Evolutionary conservation across 495 filamentous ascomycete species (phyloP), one percentile per base, ranked within the genome.

Genomic region (Clavariopsis aquatica): DNA sequence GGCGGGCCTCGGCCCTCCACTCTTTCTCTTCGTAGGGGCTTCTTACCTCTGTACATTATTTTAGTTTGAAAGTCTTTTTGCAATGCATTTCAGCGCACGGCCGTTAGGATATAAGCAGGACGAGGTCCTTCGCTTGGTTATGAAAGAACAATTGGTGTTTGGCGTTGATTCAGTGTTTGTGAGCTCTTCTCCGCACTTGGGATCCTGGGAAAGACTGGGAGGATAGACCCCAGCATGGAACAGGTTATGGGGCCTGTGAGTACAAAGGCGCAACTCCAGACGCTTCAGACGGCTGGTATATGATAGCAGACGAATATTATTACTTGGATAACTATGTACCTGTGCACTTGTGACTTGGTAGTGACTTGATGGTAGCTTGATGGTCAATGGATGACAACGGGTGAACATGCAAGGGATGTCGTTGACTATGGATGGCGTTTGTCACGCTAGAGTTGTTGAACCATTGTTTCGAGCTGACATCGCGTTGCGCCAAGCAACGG

Each of bases 81-180:
- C 58, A 59, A 66, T 70, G 67, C 67, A 70, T 70, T 65, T 65
- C 54, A 62, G 59, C 52, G 57, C 23, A 43, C 51, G 60, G 61
- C 43, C 54, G 38, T 49, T 59, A 34, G 57, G 53, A 47, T 22
- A 34, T 31, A 47, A 20, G 52, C 22, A 45, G 53, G 61, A 57
- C 9, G 23, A 7, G 26, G 49, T 47, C 63, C 49, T 36, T 66
- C 56, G 57, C 57, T 60, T 55, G 63, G 45, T 58, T 13, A 66
- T 49, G 63, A 49, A 57, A 53, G 20, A 34, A 43, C 47, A 38
- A 54, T 43, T 24, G 31, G 51, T 56, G 57, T 52, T 56, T 31
- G 64, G 57, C 57, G 64, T 62, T 62, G 4, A 27, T 15, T 51
- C n/a, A 36, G 36, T 29, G 29, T 51, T 23, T 22, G 29, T 49